Evolutionary conservation across 2,329 filamentous ascomycete genomes (phyloP), one percentile per base, ranked within the genome.

Genomic region (Falciphora oryzae): DNA sequence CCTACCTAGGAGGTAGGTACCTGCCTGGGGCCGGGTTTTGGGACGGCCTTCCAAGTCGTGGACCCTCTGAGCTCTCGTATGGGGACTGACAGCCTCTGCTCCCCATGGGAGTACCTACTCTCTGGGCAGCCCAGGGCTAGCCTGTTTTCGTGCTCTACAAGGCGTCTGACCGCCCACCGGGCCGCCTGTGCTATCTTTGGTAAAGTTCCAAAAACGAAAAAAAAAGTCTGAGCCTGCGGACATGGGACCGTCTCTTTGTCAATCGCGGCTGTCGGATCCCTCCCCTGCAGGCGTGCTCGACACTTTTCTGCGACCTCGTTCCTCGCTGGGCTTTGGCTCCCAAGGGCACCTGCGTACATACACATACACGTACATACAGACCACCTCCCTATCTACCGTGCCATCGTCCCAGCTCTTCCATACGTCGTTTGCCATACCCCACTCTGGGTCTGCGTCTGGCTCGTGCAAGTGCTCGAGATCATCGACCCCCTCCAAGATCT

Each of bases 391-490:
- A 53, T 53, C 44, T 25, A 53, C n/a, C 44, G 44, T 53, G 44
- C 44, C 44, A 22, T 22, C 44, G 18, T 53, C 44, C 22, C 44
- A 53, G 44, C 44, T 22, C 44, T 25, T 16, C 44, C 44, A n/a
- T 25, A n/a, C 18, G 1, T 3, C 7, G 8, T 25, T 53, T 53
- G 44, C 44, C 44, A n/a, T 53, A 22, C 18, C 44, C 44, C n/a
- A 25, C 44, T 53, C 38, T 50, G 38, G 5, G 38, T 50, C 22
- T 53, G 10, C 18, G 44, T 53, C 44, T 53, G 10, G 44, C 44
- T 53, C 44, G 44, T 53, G 44, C 44, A 53, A 53, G 44, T 53
- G 44, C 44, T 53, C 44, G 44, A n/a, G 22, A 53, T 53, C 44
- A 18, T 53, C 44, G 7, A 25, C 44, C 44, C 44, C 44, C 44